Percentiles rank a stretch among this genome's conserved stretches.
Conservation (phyloP, 139 green algal genomes). For the Astrephomene gubernaculifera region DNA sequence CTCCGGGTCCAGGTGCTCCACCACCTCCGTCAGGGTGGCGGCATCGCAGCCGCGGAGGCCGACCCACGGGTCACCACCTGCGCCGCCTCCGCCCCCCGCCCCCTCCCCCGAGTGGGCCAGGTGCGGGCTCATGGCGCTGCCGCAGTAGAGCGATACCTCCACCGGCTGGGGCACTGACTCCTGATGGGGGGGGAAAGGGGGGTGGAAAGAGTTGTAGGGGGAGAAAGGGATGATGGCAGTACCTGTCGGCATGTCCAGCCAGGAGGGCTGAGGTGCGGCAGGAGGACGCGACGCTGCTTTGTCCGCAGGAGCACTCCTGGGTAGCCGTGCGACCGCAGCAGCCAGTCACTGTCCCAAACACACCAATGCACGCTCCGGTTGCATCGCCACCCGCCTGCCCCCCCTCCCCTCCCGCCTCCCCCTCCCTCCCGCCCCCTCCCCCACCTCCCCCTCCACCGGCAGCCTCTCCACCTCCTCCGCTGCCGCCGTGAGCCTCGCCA, state of each 20-base stretch:
- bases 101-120: background rate
- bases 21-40: constrained; percentile 68
- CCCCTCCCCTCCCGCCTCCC: background rate
- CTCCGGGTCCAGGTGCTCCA: constrained; percentile 78
- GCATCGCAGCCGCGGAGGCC: constrained; percentile 53
- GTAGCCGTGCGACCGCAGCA: too few relatives aligned
- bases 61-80: constrained; percentile 48
- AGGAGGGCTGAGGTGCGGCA: background rate
- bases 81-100: background rate
- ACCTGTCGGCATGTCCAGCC: too few relatives aligned
- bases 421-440: background rate
- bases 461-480: constrained; percentile 27
- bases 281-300: too few relatives aligned
- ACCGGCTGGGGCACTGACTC: constrained; percentile 23
- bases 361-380: too few relatives aligned
- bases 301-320: too few relatives aligned
- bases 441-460: constrained; percentile 6
- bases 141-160: constrained; percentile 20
- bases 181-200: background rate
- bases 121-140: constrained; percentile 32
- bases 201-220: too few relatives aligned
- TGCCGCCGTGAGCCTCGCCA: constrained; percentile 28
- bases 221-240: too few relatives aligned
- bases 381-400: background rate
- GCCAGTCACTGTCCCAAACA: too few relatives aligned